A percentile compares a stretch with the other conserved stretches of the same genome.
Conservation (phyloP, 345 rosid species). For the Isatis tinctoria region DNA sequence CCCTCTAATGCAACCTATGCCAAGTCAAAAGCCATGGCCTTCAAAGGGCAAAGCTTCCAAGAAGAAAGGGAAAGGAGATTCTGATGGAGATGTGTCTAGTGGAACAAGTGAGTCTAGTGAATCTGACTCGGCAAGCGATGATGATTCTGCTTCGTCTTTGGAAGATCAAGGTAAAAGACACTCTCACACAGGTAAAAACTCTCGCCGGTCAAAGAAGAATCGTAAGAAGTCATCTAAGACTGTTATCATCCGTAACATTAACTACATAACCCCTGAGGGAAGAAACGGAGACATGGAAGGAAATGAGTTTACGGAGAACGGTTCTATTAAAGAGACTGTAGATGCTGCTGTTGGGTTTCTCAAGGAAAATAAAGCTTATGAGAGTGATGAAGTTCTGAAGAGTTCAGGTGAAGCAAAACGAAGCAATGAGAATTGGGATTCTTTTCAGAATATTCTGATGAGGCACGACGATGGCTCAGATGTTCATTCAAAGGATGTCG, state of each 20-base stretch:
- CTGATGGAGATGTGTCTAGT: conserved; percentile 42
- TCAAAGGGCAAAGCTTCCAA: conserved; percentile 39
- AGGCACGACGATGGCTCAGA: conserved; percentile 37
- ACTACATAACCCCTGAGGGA: conserved; percentile 79
- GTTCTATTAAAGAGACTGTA: conserved; percentile 48
- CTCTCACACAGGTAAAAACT: conserved; percentile 36
- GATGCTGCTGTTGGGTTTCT: conserved; percentile 55
- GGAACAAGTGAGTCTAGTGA: conserved; percentile 44
- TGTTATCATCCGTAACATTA: conserved; percentile 78
- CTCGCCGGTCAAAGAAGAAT: conserved; percentile 38
- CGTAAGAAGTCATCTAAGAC: conserved; percentile 63
- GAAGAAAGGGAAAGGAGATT: conserved; percentile 40
- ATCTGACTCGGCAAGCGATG: conserved; percentile 46
- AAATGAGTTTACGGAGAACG: conserved; percentile 46
- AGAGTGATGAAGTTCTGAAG: conserved; percentile 24
- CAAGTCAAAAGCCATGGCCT: conserved; percentile 51
- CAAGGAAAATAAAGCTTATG: conserved; percentile 31
- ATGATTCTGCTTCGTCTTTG: conserved; percentile 45
- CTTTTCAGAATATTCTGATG: conserved; percentile 69
- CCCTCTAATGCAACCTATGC: conserved; percentile 53
- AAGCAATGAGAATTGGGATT: conserved; percentile 59
- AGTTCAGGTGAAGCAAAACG: conserved; percentile 30
- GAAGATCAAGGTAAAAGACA: conserved; percentile 41
- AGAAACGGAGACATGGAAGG: conserved; percentile 57
- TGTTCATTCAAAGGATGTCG: conserved; percentile 31